A percentile compares a stretch with the other conserved stretches of the same genome.
phyloP scores from a whole-genome alignment of 1,284 basidiomycete species.

The Puccinia hordei region DNA sequence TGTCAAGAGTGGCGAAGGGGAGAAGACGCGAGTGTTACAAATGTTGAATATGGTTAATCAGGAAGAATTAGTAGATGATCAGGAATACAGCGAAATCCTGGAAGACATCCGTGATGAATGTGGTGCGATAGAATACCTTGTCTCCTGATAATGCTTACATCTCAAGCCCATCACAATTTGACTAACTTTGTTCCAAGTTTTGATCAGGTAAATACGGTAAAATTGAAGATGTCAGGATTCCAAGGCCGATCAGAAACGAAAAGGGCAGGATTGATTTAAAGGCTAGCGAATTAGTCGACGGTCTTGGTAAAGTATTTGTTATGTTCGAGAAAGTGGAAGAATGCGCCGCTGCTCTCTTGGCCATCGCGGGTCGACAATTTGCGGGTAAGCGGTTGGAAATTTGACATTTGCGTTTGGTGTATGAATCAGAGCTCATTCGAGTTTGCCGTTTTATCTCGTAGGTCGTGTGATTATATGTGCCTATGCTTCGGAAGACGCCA shows the following conservation, averaged over 20 bases:
- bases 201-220: conserved; percentile 69
- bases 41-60: conserved; percentile 99
- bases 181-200: neutral
- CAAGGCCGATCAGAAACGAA: conserved; percentile 68
- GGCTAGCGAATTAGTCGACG: conserved; percentile 56
- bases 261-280: conserved; percentile 56
- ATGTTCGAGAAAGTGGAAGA: conserved; percentile 57
- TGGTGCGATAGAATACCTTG: conserved; percentile 60
- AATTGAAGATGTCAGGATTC: conserved; percentile 83
- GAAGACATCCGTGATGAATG: conserved; percentile 91
- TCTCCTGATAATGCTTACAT: neutral
- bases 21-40: conserved; percentile 75
- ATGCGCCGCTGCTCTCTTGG: conserved; percentile 56
- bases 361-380: conserved; percentile 57
- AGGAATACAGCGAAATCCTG: conserved; percentile 88
- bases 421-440: neutral
- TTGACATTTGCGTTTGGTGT: neutral
- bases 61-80: conserved; percentile 86
- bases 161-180: neutral
- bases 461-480: conserved; percentile 58
- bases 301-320: conserved; percentile 58
- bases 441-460: conserved; percentile 16
- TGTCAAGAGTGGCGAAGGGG: conserved; percentile 63
- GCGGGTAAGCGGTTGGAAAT: conserved; percentile 46
- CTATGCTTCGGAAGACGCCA: conserved; percentile 55